These are phyloP conservation scores for Wickerhamomyces silvicola DNA, from an alignment of 805 yeast genomes.

Conservation along the genomic window DNA sequence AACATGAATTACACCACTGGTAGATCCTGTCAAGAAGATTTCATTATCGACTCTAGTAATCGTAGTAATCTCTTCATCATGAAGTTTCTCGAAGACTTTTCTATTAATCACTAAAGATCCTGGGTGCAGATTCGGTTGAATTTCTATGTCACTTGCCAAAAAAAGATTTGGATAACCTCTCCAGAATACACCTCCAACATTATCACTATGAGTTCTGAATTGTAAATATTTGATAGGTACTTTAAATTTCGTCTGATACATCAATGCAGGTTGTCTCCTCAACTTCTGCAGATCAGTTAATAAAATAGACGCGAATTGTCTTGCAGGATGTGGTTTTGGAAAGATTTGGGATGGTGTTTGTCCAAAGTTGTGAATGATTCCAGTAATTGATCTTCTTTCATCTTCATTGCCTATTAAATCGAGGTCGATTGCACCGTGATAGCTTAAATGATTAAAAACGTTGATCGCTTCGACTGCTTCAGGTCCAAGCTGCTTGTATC, in stretches of 20 bases:
- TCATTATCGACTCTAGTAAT: slow-evolving; percentile 21
- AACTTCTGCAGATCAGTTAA: slow-evolving; percentile 27
- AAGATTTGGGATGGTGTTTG: slow-evolving; percentile 81
- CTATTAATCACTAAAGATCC: slow-evolving; percentile 21
- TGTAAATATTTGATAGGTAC: slow-evolving; percentile 40
- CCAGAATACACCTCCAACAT: slow-evolving; percentile 35
- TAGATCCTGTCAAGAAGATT: slow-evolving; percentile 32
- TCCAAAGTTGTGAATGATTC: slow-evolving; percentile 87
- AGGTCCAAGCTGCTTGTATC: slow-evolving; percentile 68
- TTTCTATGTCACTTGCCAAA: slow-evolving; percentile 21
- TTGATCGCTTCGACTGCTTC: slow-evolving; percentile 62
- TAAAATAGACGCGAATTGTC: slow-evolving; percentile 34
- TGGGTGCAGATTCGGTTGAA: slow-evolving; percentile 14
- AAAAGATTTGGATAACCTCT: slow-evolving; percentile 37
- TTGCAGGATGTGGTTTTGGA: slow-evolving; percentile 55
- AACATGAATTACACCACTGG: slow-evolving; percentile 54
- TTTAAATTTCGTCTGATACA: slow-evolving; percentile 37
- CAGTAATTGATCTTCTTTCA: slow-evolving; percentile 71
- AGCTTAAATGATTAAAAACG: slow-evolving; percentile 79
- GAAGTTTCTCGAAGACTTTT: slow-evolving; percentile 24
- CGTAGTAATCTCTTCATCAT: slow-evolving; percentile 24
- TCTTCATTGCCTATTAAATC: slow-evolving; percentile 67
- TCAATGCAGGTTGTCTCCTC: slow-evolving; percentile 29
- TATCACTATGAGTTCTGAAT: slow-evolving; percentile 31
- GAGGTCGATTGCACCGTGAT: slow-evolving; percentile 75